Conservation (phyloP, 1,284 basidiomycete species). For the Papiliotrema fonsecae region DNA sequence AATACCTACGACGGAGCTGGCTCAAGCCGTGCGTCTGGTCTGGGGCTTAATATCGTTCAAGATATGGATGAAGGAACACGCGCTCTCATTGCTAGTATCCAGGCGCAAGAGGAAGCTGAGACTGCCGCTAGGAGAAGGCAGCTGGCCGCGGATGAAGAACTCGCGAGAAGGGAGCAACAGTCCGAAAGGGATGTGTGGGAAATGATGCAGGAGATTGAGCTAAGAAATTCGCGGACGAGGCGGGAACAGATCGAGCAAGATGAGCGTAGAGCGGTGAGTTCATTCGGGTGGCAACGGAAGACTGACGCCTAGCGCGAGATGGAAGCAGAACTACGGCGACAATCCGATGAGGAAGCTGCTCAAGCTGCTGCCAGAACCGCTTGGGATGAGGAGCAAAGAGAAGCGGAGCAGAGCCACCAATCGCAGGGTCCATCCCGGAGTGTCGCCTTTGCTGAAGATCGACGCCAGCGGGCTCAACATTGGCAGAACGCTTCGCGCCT, state of each 20-base stretch:
- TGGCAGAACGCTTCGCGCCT: conserved; percentile 15
- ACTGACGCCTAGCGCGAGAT: conserved; percentile 25
- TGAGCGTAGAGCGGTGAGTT: conserved; percentile 28
- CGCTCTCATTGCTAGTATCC: conserved; percentile 30
- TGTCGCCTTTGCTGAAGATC: conserved; percentile 10
- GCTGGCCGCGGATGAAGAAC: conserved; percentile 32
- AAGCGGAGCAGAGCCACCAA: conserved; percentile 3
- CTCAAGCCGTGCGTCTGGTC: conserved; percentile 2
- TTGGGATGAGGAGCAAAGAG: conserved; percentile 16
- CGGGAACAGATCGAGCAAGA: conserved; percentile 25
- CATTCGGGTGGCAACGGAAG: background rate
- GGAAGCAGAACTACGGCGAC: conserved; percentile 20
- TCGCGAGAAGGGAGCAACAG: conserved; percentile 42
- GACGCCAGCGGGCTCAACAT: conserved; percentile 24
- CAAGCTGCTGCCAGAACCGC: conserved; percentile 13
- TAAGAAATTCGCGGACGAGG: conserved; percentile 12
- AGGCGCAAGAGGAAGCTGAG: conserved; percentile 32
- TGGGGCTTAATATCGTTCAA: conserved; percentile 21
- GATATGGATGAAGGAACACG: conserved; percentile 30
- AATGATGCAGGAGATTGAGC: conserved; percentile 26
- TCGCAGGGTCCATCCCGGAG: background rate
- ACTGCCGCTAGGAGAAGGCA: conserved; percentile 24
- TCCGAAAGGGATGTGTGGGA: conserved; percentile 42
- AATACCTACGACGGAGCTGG: too few species aligned
- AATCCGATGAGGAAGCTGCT: conserved; percentile 17